These are phyloP conservation scores for Xylaria venustula DNA, from an alignment of 495 filamentous ascomycete species.

Conservation along the genomic window DNA sequence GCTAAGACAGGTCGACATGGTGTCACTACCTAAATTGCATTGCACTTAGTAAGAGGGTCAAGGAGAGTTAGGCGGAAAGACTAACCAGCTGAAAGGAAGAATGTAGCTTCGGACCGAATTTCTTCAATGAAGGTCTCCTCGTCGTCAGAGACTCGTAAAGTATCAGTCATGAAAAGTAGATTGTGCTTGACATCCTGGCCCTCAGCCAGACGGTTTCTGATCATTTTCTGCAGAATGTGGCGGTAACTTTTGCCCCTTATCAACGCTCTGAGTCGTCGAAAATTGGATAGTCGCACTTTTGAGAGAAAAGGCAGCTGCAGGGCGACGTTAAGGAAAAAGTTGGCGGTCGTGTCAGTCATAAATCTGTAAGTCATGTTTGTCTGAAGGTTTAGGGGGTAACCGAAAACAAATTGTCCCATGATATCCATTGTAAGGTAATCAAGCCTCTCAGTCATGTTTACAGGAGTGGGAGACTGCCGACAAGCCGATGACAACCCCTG, in stretches of 20 bases:
- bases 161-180: slow-evolving; percentile 35
- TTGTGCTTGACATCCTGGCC: slow-evolving; percentile 16
- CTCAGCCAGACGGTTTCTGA: slow-evolving; percentile 8
- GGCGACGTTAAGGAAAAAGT: background rate
- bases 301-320: background rate
- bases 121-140: slow-evolving; percentile 1
- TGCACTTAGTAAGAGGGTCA: too few species aligned
- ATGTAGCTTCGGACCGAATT: slow-evolving; percentile 12
- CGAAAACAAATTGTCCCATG: background rate
- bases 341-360: background rate
- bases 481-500: background rate
- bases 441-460: background rate
- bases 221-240: background rate
- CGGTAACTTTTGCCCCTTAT: background rate
- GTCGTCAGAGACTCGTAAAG: slow-evolving; percentile 25
- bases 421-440: background rate
- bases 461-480: background rate
- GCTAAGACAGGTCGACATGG: slow-evolving; percentile 25
- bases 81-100: slow-evolving; percentile 15
- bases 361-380: background rate
- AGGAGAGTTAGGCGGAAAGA: background rate
- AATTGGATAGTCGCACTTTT: background rate
- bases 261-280: background rate
- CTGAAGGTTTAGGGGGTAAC: background rate
- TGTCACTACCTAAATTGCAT: slow-evolving; percentile 19